A percentile compares a stretch with the other conserved stretches of the same genome.
Evolutionary conservation across 1,139 yeast species (phyloP).

Genomic region (Eremothecium gossypii): DNA sequence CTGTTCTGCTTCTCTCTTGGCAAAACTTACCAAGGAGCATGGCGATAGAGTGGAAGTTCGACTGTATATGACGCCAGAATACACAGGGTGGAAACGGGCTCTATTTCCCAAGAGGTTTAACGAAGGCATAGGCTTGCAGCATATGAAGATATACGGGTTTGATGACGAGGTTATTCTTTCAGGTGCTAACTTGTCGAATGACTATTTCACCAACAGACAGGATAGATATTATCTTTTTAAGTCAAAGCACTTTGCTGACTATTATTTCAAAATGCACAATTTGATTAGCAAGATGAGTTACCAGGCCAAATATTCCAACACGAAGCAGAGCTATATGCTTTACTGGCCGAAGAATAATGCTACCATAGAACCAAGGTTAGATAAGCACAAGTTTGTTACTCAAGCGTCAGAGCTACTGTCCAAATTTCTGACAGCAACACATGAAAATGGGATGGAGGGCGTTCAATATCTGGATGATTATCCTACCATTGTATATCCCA

Average conservation of each 20-base stretch:
- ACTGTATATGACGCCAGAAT: slow-evolving; percentile 84
- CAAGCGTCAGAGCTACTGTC: slow-evolving; percentile 50
- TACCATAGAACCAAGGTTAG: slow-evolving; percentile 63
- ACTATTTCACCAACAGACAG: slow-evolving; percentile 92
- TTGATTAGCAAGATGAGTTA: slow-evolving; percentile 65
- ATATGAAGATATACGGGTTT: slow-evolving; percentile 93
- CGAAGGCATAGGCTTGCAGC: slow-evolving; percentile 91
- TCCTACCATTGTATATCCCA: slow-evolving; percentile 78
- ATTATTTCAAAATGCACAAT: slow-evolving; percentile 59
- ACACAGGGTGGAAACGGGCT: slow-evolving; percentile 54
- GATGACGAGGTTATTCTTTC: slow-evolving; percentile 82
- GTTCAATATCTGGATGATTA: slow-evolving; percentile 22
- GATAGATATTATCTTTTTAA: slow-evolving; percentile 79
- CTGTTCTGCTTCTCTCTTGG: slow-evolving; percentile 69
- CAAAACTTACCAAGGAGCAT: slow-evolving; percentile 55
- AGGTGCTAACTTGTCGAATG: slow-evolving; percentile 87
- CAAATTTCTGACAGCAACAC: slow-evolving; percentile 42
- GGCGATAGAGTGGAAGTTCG: slow-evolving; percentile 72
- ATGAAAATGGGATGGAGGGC: slow-evolving; percentile 10
- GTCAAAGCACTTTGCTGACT: slow-evolving; percentile 50
- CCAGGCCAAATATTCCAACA: slow-evolving; percentile 42
- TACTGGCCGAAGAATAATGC: slow-evolving; percentile 69
- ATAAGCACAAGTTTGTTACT: slow-evolving; percentile 46
- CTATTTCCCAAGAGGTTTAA: slow-evolving; percentile 76
- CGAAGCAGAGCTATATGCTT: slow-evolving; percentile 45